phyloP scores from a whole-genome alignment of 2,329 filamentous ascomycete genomes.

The Monilinia polystroma region DNA sequence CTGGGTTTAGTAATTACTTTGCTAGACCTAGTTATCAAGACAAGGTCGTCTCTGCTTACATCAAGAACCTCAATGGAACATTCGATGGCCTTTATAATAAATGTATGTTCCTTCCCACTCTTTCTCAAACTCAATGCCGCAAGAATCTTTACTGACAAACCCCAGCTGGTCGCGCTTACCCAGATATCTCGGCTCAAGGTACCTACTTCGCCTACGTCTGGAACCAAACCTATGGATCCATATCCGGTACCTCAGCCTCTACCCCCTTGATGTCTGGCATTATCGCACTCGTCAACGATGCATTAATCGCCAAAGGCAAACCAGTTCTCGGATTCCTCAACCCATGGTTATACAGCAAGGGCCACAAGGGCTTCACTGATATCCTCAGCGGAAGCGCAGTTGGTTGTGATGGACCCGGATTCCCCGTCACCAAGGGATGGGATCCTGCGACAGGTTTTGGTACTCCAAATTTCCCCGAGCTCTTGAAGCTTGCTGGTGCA shows the following conservation, averaged over 20 bases:
- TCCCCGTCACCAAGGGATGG: constrained; percentile 40
- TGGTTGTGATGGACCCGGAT: constrained; percentile 40
- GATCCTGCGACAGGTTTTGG: constrained; percentile 43
- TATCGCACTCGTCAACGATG: constrained; percentile 62
- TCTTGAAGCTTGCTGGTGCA: constrained; percentile 5
- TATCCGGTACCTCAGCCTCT: constrained; percentile 54
- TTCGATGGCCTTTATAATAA: constrained; percentile 49
- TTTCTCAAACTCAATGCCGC: neutral
- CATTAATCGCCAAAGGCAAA: constrained; percentile 52
- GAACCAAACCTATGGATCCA: constrained; percentile 41
- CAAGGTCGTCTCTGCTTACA: constrained; percentile 44
- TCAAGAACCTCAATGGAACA: constrained; percentile 44
- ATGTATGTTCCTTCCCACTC: constrained; percentile 9
- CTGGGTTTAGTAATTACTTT: constrained; percentile 55
- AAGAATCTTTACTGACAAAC: constrained; percentile 1
- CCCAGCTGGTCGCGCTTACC: constrained; percentile 47
- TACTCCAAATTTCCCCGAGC: constrained; percentile 33
- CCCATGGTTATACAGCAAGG: constrained; percentile 44
- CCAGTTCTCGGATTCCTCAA: constrained; percentile 46
- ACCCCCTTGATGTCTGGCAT: constrained; percentile 56
- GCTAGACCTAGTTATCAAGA: constrained; percentile 49
- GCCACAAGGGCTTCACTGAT: constrained; percentile 44
- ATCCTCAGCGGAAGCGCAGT: constrained; percentile 41
- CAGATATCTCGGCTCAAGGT: constrained; percentile 56
- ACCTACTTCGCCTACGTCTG: constrained; percentile 52